Conservation (phyloP, 1,284 basidiomycete species). For the Sanghuangporus weigelae region DNA sequence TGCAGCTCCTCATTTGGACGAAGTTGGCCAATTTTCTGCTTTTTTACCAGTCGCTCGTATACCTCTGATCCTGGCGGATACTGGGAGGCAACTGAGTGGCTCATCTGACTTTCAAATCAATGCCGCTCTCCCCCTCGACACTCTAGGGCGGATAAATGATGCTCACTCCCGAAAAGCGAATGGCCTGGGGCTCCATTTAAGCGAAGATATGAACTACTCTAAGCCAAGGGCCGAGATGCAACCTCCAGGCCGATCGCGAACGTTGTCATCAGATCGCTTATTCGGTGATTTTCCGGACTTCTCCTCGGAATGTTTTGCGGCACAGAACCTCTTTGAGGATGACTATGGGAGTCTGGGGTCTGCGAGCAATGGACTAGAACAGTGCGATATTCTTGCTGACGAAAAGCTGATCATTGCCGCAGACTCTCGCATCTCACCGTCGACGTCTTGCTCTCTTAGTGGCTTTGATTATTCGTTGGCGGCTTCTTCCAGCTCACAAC, state of each 20-base stretch:
- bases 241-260: background rate
- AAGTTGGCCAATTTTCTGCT: background rate
- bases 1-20: background rate
- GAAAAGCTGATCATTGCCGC: background rate
- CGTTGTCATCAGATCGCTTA: background rate
- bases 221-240: background rate
- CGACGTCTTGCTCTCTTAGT: background rate
- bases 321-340: background rate
- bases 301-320: background rate
- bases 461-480: background rate
- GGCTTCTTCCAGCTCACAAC: background rate
- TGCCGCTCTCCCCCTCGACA: background rate
- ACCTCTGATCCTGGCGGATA: constrained; percentile 4
- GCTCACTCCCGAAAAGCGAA: background rate
- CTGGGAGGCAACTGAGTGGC: background rate
- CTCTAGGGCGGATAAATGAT: background rate
- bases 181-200: constrained; percentile 2
- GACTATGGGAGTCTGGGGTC: background rate
- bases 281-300: background rate
- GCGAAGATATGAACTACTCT: background rate
- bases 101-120: constrained; percentile 6
- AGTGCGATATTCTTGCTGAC: constrained; percentile 3
- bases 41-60: constrained; percentile 5
- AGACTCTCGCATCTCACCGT: background rate
- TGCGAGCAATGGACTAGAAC: background rate